Evolutionary conservation across 257 asterid genomes (phyloP), one percentile per base, ranked within the genome.

Genomic region (Dorcoceras hygrometricum): DNA sequence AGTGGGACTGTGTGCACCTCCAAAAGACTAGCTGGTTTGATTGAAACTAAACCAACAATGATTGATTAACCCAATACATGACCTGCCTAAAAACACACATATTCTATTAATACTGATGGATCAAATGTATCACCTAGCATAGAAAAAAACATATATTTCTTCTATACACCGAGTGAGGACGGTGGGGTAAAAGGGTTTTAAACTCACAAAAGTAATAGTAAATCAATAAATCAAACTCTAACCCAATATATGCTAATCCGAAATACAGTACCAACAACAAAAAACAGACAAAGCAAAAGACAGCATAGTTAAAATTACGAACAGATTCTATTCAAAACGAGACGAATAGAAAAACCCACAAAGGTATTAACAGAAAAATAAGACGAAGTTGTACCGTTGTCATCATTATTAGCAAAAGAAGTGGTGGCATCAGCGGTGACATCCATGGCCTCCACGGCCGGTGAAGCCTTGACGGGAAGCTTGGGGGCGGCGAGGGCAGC

Each of bases 401-500:
- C 77, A 34, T 24, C 57, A 66, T 34, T 18, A 24, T 9, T 50
- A 29, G 82, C 36, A 32, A 61, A 10, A 23, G 76, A 27, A 28
- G 76, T 5, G 25, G 78, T 8, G 67, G 71, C 59, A 34, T 73
- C 43, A 25, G 72, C 4, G 36, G 65, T 58, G 68, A 71, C 20
- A 8, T 75, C 84, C 81, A 75, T 78, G 27, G 59, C 60, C 25
- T 66, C 59, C 43, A 71, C 11, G 60, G 53, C 67, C 28, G 73
- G 77, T n/a, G 72, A 18, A 19, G 78, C 71, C 73, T 70, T 85
- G 14, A 87, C 91, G 10, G 89, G 89, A 69, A 92, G 89, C 80
- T 89, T 91, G 26, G 96, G 95, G 66, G 95, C 96, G 79, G 87
- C 90, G 34, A 91, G 87, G 31, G 96, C 97, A 34, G 96, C 96